phyloP scores from a whole-genome alignment of 2,329 filamentous ascomycete species.

The Didymellaceae sp. region DNA sequence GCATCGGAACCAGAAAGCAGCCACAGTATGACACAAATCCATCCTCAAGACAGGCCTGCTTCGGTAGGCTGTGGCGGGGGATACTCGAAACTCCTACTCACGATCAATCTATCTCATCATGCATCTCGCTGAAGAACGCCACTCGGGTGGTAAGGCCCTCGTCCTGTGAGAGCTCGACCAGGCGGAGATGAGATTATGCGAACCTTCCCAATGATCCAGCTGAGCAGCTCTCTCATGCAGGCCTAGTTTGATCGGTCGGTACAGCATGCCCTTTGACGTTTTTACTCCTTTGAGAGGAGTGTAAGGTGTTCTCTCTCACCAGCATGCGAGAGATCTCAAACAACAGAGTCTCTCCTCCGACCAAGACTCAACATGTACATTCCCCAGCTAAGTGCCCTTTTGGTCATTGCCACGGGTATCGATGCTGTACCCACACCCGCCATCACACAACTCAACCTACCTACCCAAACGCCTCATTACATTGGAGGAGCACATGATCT shows the following conservation, averaged over 20 bases:
- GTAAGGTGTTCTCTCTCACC: too few species aligned
- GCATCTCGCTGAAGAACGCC: not conserved
- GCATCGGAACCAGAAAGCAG: not conserved
- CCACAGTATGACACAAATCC: not conserved
- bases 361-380: not conserved
- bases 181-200: not conserved
- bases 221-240: not conserved
- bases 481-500: slow-evolving; percentile 17
- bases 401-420: not conserved
- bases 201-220: not conserved
- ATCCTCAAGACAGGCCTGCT: not conserved
- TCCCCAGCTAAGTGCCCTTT: not conserved
- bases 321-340: too few species aligned
- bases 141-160: not conserved
- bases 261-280: too few species aligned
- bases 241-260: not conserved
- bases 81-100: too few species aligned
- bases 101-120: not conserved
- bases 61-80: not conserved
- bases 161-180: not conserved
- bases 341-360: too few species aligned
- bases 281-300: too few species aligned
- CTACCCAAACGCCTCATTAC: slow-evolving; percentile 18
- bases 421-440: not conserved
- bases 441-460: not conserved